A percentile compares a stretch with the other conserved stretches of the same genome.
phyloP scores from a whole-genome alignment of 306 rosid species.

The Pyrus pyrifolia region DNA sequence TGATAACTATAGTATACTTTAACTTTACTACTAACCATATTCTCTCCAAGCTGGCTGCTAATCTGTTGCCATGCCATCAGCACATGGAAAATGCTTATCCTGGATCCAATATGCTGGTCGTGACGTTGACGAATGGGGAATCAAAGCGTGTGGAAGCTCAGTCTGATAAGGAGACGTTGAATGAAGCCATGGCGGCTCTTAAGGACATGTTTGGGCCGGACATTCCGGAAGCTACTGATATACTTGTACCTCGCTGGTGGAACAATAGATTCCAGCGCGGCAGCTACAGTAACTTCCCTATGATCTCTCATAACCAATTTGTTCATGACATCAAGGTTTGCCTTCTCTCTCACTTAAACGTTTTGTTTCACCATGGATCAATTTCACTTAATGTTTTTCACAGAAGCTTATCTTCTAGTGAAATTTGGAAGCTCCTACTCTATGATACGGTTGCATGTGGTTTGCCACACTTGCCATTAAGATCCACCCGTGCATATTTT shows the following conservation, averaged over 20 bases:
- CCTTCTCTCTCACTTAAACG: not conserved
- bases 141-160: constrained; percentile 97
- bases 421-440: not conserved
- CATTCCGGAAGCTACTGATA: constrained; percentile 72
- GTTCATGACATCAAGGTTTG: constrained; percentile 63
- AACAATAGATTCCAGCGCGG: constrained; percentile 87
- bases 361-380: not conserved
- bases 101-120: constrained; percentile 87
- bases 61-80: constrained; percentile 50
- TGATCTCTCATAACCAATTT: constrained; percentile 46
- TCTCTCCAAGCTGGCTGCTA: constrained; percentile 22
- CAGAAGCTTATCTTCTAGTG: not conserved
- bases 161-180: constrained; percentile 57
- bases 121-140: constrained; percentile 90
- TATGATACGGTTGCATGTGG: not conserved
- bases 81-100: constrained; percentile 97
- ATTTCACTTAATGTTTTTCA: not conserved
- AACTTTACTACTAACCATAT: constrained; percentile 17
- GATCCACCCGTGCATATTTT: not conserved
- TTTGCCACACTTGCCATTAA: not conserved
- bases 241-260: constrained; percentile 92
- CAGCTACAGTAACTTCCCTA: constrained; percentile 91
- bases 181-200: constrained; percentile 86
- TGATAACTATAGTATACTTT: constrained; percentile 4
- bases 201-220: constrained; percentile 76